Evolutionary conservation across 2,329 filamentous ascomycete genomes (phyloP).

Genomic region (Cladosporium velox): DNA sequence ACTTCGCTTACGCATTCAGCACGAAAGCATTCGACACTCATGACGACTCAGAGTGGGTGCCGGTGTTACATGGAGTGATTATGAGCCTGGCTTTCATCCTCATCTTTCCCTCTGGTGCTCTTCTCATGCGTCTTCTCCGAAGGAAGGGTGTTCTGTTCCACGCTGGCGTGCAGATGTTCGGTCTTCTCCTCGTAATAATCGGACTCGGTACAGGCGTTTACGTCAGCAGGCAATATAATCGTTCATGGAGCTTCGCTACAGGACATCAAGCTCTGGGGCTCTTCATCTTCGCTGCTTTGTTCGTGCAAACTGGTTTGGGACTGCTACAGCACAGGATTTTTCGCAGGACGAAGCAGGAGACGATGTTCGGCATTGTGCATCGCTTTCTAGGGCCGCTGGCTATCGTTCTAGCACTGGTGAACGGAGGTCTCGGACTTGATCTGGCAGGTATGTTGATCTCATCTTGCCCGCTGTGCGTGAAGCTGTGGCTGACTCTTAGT

Average conservation of each 20-base stretch:
- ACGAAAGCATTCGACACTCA: slow-evolving; percentile 26
- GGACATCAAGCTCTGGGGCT: slow-evolving; percentile 62
- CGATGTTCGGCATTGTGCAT: slow-evolving; percentile 55
- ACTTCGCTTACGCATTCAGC: slow-evolving; percentile 27
- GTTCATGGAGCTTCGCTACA: slow-evolving; percentile 25
- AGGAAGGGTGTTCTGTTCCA: slow-evolving; percentile 42
- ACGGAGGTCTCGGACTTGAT: slow-evolving; percentile 61
- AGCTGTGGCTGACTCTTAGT: background rate
- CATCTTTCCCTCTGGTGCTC: slow-evolving; percentile 39
- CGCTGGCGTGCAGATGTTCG: slow-evolving; percentile 42
- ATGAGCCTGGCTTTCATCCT: slow-evolving; percentile 40
- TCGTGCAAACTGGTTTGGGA: slow-evolving; percentile 58
- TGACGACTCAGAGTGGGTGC: slow-evolving; percentile 30
- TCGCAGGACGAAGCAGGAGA: slow-evolving; percentile 49
- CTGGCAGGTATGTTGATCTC: slow-evolving; percentile 50
- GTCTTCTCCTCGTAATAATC: slow-evolving; percentile 40
- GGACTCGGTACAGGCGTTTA: slow-evolving; percentile 45
- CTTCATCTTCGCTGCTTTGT: slow-evolving; percentile 54
- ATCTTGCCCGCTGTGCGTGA: background rate
- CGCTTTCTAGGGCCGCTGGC: slow-evolving; percentile 60
- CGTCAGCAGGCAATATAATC: slow-evolving; percentile 40
- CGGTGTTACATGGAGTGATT: slow-evolving; percentile 34
- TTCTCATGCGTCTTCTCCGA: slow-evolving; percentile 41
- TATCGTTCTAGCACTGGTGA: slow-evolving; percentile 57
- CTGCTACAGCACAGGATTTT: slow-evolving; percentile 58